A percentile compares a stretch with the other conserved stretches of the same genome.
phyloP scores from a whole-genome alignment of 2,329 filamentous ascomycete species.

The Exophiala viscosa region DNA sequence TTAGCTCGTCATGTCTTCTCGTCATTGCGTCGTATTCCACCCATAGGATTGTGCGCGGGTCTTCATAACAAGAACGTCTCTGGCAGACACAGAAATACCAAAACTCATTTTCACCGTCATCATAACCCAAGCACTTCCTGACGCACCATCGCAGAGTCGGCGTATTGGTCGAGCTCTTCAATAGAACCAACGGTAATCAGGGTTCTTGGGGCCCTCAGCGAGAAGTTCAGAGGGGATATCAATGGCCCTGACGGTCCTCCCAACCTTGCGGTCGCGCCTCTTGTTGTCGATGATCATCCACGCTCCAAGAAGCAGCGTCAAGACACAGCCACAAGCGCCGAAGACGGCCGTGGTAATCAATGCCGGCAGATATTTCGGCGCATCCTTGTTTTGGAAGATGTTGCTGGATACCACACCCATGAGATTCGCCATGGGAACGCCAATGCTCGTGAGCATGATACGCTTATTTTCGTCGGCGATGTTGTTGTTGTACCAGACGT shows the following conservation, averaged over 20 bases:
- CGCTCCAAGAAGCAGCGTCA: constrained; percentile 54
- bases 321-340: constrained; percentile 56
- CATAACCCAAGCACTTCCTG: neutral
- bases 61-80: too few species aligned
- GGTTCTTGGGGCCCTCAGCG: constrained; percentile 28
- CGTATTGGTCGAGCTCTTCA: neutral
- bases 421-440: constrained; percentile 70
- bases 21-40: too few species aligned
- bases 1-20: too few species aligned
- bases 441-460: constrained; percentile 65
- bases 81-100: too few species aligned
- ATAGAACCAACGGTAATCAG: constrained; percentile 17
- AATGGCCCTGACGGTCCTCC: constrained; percentile 52
- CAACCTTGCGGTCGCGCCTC: constrained; percentile 55
- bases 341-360: constrained; percentile 62
- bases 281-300: constrained; percentile 66
- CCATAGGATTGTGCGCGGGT: too few species aligned
- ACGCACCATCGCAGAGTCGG: too few species aligned
- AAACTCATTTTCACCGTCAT: too few species aligned
- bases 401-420: constrained; percentile 70
- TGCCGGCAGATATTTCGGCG: constrained; percentile 64
- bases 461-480: constrained; percentile 71
- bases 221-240: constrained; percentile 57
- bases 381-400: constrained; percentile 63
- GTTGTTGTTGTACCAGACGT: constrained; percentile 78